Evolutionary conservation across 2,329 filamentous ascomycete genomes (phyloP).

Genomic region (Sporothrix luriei): DNA sequence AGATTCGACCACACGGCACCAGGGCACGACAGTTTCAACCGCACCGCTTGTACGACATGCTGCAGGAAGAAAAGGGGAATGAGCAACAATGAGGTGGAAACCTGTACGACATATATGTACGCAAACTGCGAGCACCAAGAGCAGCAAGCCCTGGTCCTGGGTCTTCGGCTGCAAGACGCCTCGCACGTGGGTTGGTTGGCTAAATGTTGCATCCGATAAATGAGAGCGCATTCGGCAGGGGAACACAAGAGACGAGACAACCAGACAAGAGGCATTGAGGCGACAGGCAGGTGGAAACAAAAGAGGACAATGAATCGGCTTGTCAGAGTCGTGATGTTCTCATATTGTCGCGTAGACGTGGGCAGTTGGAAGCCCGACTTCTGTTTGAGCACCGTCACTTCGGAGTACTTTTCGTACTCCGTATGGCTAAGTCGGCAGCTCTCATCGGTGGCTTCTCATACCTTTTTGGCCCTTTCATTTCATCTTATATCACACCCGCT

Average conservation of each 20-base stretch:
- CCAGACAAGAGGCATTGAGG: background rate
- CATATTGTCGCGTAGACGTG: background rate
- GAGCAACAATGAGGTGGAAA: background rate
- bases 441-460: too few species aligned
- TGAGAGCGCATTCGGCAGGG: background rate
- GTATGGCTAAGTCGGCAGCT: too few species aligned
- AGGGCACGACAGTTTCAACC: background rate
- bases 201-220: constrained; percentile 3
- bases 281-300: background rate
- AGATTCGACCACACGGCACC: constrained; percentile 1
- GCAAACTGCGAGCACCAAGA: background rate
- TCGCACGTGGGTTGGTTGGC: constrained; percentile 13
- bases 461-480: background rate
- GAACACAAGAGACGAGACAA: background rate
- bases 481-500: constrained; percentile 3
- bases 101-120: background rate
- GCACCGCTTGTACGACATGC: constrained; percentile 4
- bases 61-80: background rate
- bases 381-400: background rate
- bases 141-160: constrained; percentile 6
- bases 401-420: background rate
- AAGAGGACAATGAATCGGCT: background rate
- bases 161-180: background rate
- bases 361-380: background rate
- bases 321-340: constrained; percentile 5